A percentile compares a stretch with the other conserved stretches of the same genome.
Conservation (phyloP, 495 filamentous ascomycete genomes). For the Penicillium herquei region DNA sequence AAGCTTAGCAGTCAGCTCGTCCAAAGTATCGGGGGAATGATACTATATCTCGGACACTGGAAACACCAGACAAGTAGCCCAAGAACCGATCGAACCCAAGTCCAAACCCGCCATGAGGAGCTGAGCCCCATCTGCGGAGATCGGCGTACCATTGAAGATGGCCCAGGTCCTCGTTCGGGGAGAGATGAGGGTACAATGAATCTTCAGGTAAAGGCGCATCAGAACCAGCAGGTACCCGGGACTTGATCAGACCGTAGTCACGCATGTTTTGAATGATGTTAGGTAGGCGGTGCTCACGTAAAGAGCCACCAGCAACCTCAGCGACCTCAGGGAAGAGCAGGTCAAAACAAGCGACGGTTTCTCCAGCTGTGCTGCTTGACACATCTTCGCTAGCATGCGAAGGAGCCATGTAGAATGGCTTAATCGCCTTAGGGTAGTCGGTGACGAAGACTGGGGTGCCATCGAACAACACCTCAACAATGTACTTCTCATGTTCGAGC, state of each 20-base stretch:
- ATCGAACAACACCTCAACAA: constrained; percentile 68
- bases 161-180: constrained; percentile 46
- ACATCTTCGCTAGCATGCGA: constrained; percentile 27
- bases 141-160: constrained; percentile 91
- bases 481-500: constrained; percentile 88
- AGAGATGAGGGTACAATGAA: constrained; percentile 36
- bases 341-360: constrained; percentile 92
- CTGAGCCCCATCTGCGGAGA: constrained; percentile 86
- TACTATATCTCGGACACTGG: constrained; percentile 82
- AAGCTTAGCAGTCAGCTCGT: constrained; percentile 77
- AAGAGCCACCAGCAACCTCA: constrained; percentile 88
- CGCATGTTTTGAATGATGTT: constrained; percentile 74
- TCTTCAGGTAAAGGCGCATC: constrained; percentile 13
- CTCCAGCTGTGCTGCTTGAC: constrained; percentile 9
- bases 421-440: constrained; percentile 79
- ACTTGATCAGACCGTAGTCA: constrained; percentile 51
- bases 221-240: constrained; percentile 9
- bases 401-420: constrained; percentile 95
- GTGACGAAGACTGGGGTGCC: constrained; percentile 86
- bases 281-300: constrained; percentile 83
- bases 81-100: constrained; percentile 90
- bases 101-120: constrained; percentile 95
- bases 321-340: constrained; percentile 85
- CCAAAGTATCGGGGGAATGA: constrained; percentile 88
- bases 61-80: constrained; percentile 78